These are phyloP conservation scores for Inosperma sp. DNA, from an alignment of 768 basidiomycete genomes.

Conservation along the genomic window DNA sequence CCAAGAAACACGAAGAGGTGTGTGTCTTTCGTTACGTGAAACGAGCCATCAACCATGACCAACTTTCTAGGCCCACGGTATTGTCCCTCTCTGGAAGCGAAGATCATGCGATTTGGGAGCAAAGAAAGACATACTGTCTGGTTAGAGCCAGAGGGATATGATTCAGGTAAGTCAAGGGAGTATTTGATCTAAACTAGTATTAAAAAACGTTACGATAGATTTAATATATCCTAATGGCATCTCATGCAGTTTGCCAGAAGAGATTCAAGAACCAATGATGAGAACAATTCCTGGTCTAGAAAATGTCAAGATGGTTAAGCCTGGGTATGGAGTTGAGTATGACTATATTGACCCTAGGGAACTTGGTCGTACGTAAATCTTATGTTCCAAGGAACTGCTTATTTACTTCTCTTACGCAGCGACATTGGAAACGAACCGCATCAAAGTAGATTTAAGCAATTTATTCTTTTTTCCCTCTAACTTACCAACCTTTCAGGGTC, in stretches of 20 bases:
- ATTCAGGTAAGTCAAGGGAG: constrained; percentile 52
- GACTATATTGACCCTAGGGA: constrained; percentile 87
- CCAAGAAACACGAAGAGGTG: constrained; percentile 84
- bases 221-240: constrained; percentile 89
- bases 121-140: constrained; percentile 72
- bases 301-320: constrained; percentile 75
- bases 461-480: not conserved
- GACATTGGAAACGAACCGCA: constrained; percentile 82
- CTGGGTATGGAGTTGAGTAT: constrained; percentile 92
- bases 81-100: constrained; percentile 87
- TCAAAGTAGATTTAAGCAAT: constrained; percentile 43
- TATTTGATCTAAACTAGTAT: not conserved
- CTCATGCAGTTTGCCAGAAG: constrained; percentile 83
- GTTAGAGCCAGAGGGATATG: constrained; percentile 91
- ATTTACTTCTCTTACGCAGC: constrained; percentile 36
- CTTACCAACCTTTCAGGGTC: constrained; percentile 42
- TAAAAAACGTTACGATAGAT: constrained; percentile 43
- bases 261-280: constrained; percentile 78
- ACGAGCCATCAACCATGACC: too few species aligned
- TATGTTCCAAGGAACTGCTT: not conserved
- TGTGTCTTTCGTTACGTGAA: not conserved
- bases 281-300: constrained; percentile 82
- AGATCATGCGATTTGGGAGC: constrained; percentile 72
- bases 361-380: constrained; percentile 52
- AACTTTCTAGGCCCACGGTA: constrained; percentile 72